A percentile compares a stretch with the other conserved stretches of the same genome.
phyloP scores from a whole-genome alignment of 495 filamentous ascomycete species.

The Hypoxylon fuscum region DNA sequence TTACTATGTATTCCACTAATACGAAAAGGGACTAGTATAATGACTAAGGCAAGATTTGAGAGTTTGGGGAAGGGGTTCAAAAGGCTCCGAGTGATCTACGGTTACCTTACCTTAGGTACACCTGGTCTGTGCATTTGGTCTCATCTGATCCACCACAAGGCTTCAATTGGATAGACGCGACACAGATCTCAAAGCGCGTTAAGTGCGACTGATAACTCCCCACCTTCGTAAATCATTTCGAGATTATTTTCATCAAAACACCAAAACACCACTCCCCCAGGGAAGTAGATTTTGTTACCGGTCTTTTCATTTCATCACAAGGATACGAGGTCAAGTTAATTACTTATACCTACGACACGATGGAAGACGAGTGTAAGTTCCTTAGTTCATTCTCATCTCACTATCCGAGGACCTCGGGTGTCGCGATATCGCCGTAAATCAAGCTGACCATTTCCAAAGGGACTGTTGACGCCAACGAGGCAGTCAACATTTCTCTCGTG shows the following conservation, averaged over 20 bases:
- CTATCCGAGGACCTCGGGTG: too few species aligned
- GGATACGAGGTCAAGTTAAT: too few species aligned
- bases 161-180: conserved; percentile 15
- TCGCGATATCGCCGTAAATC: too few species aligned
- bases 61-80: not conserved
- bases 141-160: not conserved
- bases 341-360: too few species aligned
- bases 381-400: conserved; percentile 1
- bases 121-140: conserved; percentile 14
- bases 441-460: conserved; percentile 57
- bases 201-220: conserved; percentile 12
- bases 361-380: conserved; percentile 63
- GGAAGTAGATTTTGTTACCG: too few species aligned
- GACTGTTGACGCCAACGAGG: conserved; percentile 78
- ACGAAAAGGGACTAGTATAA: not conserved
- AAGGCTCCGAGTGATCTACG: not conserved
- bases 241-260: too few species aligned
- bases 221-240: too few species aligned
- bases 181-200: conserved; percentile 29
- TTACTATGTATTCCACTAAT: conserved; percentile 14
- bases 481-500: conserved; percentile 74
- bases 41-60: too few species aligned
- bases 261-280: too few species aligned
- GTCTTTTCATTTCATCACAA: too few species aligned
- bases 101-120: not conserved